Conservation (phyloP, 805 yeast species). For the Wickerhamomyces mucosus region DNA sequence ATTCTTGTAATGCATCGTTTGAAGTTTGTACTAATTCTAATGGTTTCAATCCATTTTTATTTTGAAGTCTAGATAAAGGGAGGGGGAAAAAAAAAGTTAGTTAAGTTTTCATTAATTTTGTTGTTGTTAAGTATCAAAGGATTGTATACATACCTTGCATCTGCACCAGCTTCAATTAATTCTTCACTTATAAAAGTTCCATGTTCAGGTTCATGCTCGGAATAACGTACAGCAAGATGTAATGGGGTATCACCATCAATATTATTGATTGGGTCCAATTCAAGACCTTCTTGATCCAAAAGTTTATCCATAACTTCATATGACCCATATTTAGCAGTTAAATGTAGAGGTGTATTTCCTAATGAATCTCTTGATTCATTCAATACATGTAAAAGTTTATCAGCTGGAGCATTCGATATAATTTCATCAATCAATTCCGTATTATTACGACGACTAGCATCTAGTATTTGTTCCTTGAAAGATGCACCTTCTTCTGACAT, state of each 20-base stretch:
- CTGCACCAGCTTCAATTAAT: constrained; percentile 86
- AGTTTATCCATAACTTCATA: constrained; percentile 78
- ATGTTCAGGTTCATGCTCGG: constrained; percentile 71
- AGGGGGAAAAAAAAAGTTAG: too few relatives aligned
- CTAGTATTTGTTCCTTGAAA: constrained; percentile 68
- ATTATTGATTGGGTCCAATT: constrained; percentile 71
- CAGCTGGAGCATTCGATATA: constrained; percentile 25
- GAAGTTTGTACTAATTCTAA: constrained; percentile 52
- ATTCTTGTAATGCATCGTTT: constrained; percentile 46
- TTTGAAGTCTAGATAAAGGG: too few relatives aligned
- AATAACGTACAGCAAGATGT: constrained; percentile 74
- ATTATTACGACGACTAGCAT: constrained; percentile 83
- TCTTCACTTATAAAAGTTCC: constrained; percentile 72
- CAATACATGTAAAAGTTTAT: constrained; percentile 36
- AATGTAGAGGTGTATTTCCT: constrained; percentile 73
- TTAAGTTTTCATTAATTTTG: too few relatives aligned
- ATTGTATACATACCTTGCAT: constrained; percentile 52
- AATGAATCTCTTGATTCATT: constrained; percentile 68
- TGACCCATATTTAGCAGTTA: constrained; percentile 74
- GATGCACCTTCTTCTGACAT: constrained; percentile 57
- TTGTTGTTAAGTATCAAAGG: too few relatives aligned
- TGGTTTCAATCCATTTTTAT: too few relatives aligned
- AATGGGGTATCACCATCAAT: constrained; percentile 80
- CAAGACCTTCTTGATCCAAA: constrained; percentile 83
- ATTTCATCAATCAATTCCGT: constrained; percentile 59